Percentiles rank a stretch among this genome's conserved stretches.
Conservation (phyloP, 495 filamentous ascomycete species). For the Neurospora tetraspora region DNA sequence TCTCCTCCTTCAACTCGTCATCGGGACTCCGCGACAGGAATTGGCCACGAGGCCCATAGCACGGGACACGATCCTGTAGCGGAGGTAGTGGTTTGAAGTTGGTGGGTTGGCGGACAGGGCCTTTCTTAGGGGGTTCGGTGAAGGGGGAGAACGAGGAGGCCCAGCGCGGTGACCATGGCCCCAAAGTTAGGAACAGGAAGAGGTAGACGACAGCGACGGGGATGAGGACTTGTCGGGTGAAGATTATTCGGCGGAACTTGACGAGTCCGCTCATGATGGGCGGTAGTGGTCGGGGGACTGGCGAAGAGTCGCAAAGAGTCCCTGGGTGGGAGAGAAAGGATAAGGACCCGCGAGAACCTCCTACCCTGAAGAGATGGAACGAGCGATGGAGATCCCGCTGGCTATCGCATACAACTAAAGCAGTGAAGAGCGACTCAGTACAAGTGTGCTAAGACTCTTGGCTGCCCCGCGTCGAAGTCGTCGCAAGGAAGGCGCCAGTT, state of each 20-base stretch:
- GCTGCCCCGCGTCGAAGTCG: neutral
- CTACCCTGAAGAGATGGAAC: neutral
- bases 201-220: conserved; percentile 6
- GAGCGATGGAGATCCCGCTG: neutral
- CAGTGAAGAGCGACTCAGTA: neutral
- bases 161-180: conserved; percentile 4
- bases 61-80: conserved; percentile 13
- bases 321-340: neutral
- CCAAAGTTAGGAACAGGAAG: conserved; percentile 11
- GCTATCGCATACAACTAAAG: neutral
- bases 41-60: conserved; percentile 20
- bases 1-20: conserved; percentile 15
- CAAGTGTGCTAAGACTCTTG: neutral
- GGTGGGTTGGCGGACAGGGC: conserved; percentile 4
- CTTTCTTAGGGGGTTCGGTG: conserved; percentile 10
- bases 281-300: neutral
- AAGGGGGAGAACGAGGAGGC: conserved; percentile 6
- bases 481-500: neutral
- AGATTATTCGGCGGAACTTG: conserved; percentile 11
- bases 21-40: conserved; percentile 20
- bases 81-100: conserved; percentile 13
- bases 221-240: conserved; percentile 14
- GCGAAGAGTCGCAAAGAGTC: neutral
- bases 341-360: neutral
- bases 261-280: conserved; percentile 2